A percentile compares a stretch with the other conserved stretches of the same genome.
phyloP scores from a whole-genome alignment of 1,139 yeast species.

The Lodderomyces parapsilosis region DNA sequence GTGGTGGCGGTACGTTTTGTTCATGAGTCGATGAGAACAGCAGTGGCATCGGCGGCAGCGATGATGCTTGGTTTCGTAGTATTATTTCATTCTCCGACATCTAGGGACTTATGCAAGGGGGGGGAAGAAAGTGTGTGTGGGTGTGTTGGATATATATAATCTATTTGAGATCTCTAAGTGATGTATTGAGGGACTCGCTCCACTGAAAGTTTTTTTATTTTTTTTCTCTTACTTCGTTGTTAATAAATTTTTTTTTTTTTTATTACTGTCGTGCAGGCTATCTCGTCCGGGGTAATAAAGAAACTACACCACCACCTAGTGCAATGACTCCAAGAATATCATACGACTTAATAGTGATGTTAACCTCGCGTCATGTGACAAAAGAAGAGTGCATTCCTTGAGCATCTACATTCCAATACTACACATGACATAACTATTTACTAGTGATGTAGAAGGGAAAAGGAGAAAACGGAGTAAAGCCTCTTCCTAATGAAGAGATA shows the following conservation, averaged over 20 bases:
- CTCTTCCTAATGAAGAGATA: too few species aligned
- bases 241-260: background rate
- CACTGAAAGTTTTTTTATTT: background rate
- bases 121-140: background rate
- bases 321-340: too few species aligned
- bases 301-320: background rate
- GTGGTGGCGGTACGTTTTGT: background rate
- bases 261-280: background rate
- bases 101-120: background rate
- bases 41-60: conserved; percentile 6
- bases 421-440: too few species aligned
- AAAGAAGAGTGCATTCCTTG: too few species aligned
- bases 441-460: too few species aligned
- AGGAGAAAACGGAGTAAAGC: too few species aligned
- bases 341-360: too few species aligned
- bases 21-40: background rate
- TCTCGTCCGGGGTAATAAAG: background rate
- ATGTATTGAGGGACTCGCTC: background rate
- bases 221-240: background rate
- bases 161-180: background rate
- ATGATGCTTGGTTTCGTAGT: conserved; percentile 4
- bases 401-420: too few species aligned
- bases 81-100: conserved; percentile 5
- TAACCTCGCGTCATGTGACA: too few species aligned
- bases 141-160: background rate